Percentiles rank a stretch among this genome's conserved stretches.
Conservation (phyloP, 2,329 filamentous ascomycete genomes). For the Penicillium sp. region DNA sequence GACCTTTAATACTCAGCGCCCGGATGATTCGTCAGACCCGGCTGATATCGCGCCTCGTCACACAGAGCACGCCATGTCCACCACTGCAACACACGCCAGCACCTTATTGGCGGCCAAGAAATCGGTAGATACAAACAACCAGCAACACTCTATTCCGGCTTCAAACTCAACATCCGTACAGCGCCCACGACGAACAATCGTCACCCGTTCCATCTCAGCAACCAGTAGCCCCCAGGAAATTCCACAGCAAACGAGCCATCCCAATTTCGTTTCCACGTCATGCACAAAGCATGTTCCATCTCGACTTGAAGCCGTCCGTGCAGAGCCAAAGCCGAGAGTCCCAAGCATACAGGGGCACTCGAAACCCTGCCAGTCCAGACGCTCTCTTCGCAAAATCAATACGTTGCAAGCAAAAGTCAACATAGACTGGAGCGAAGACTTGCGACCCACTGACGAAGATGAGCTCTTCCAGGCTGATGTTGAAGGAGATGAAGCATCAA, state of each 20-base stretch:
- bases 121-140: neutral
- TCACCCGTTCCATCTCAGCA: neutral
- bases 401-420: slow-evolving; percentile 16
- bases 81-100: neutral
- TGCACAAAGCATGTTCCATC: too few relatives aligned
- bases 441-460: slow-evolving; percentile 30
- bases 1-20: neutral
- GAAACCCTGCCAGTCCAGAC: slow-evolving; percentile 17
- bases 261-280: neutral
- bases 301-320: neutral
- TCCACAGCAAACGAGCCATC: neutral
- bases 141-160: neutral
- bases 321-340: neutral
- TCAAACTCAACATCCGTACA: neutral
- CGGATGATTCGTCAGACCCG: slow-evolving; percentile 4
- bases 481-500: slow-evolving; percentile 12
- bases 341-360: slow-evolving; percentile 23
- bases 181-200: neutral
- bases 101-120: neutral
- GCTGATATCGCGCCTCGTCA: slow-evolving; percentile 2
- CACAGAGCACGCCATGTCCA: slow-evolving; percentile 17
- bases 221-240: neutral
- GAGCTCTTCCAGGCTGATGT: slow-evolving; percentile 1
- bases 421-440: slow-evolving; percentile 38
- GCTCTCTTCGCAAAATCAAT: slow-evolving; percentile 22